These are phyloP conservation scores for Pseudogymnoascus destructans DNA, from an alignment of 2,329 filamentous ascomycete genomes.

Conservation along the genomic window DNA sequence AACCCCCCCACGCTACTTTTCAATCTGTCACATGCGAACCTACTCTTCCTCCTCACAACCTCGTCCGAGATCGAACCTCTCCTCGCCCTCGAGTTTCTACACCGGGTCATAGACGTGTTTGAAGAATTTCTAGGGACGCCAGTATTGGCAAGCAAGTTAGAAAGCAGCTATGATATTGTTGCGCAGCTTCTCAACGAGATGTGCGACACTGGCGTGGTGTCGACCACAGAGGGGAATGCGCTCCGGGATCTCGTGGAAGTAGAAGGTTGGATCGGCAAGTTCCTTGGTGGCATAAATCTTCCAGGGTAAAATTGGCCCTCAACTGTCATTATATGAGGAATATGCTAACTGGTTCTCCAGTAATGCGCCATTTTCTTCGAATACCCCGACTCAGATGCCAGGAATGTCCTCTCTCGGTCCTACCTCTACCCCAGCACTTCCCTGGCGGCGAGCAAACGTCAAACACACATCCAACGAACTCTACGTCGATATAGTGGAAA, in stretches of 20 bases:
- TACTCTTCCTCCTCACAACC: constrained; percentile 76
- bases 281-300: constrained; percentile 76
- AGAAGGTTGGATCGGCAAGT: constrained; percentile 76
- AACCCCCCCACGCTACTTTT: constrained; percentile 82
- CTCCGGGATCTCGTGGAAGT: constrained; percentile 84
- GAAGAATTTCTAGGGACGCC: constrained; percentile 91
- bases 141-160: constrained; percentile 72
- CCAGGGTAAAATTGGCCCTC: constrained; percentile 47
- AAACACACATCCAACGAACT: constrained; percentile 94
- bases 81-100: constrained; percentile 83
- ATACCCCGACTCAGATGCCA: constrained; percentile 20
- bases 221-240: constrained; percentile 86
- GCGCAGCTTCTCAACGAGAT: constrained; percentile 89
- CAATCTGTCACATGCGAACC: constrained; percentile 72
- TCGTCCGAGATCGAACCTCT: constrained; percentile 80
- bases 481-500: constrained; percentile 92
- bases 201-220: constrained; percentile 85
- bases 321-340: not conserved
- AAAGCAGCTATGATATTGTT: constrained; percentile 82
- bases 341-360: not conserved
- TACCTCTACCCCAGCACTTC: constrained; percentile 45
- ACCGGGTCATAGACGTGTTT: constrained; percentile 80
- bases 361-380: constrained; percentile 16
- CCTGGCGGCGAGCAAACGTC: constrained; percentile 86
- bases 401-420: constrained; percentile 24